Conservation (phyloP, 495 filamentous ascomycete genomes). For the Staphylotrichum tortipilum region DNA sequence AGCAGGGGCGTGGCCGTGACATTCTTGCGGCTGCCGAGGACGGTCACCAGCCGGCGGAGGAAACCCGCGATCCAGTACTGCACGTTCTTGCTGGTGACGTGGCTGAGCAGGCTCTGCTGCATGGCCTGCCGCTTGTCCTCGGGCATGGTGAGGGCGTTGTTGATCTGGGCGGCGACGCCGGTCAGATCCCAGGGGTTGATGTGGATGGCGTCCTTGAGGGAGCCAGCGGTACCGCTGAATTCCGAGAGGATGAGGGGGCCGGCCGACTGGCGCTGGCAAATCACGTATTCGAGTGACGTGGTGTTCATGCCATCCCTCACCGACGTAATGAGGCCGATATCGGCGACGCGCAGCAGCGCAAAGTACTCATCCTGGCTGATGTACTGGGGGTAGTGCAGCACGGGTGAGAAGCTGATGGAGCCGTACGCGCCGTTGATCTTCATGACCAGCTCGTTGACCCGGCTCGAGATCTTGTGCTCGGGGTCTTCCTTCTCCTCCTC, state of each 20-base stretch:
- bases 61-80: conserved; percentile 74
- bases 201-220: conserved; percentile 73
- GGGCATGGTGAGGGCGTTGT: conserved; percentile 67
- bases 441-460: conserved; percentile 78
- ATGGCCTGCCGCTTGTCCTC: conserved; percentile 48
- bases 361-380: conserved; percentile 82
- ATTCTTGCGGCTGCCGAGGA: conserved; percentile 66
- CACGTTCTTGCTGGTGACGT: conserved; percentile 75
- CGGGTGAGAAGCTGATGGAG: conserved; percentile 73
- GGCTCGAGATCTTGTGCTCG: conserved; percentile 66
- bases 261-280: conserved; percentile 77
- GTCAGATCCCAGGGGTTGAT: conserved; percentile 90
- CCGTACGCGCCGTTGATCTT: conserved; percentile 86
- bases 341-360: conserved; percentile 74
- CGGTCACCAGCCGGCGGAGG: conserved; percentile 63
- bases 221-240: conserved; percentile 88
- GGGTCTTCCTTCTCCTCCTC: conserved; percentile 64
- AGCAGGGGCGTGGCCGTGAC: conserved; percentile 71
- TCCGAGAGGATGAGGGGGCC: conserved; percentile 88
- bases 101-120: conserved; percentile 61
- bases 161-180: conserved; percentile 71
- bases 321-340: conserved; percentile 84
- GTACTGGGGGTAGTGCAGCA: conserved; percentile 90
- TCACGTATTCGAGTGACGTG: conserved; percentile 83
- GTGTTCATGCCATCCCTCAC: conserved; percentile 97